Base-by-base conservation (phyloP, 192 early-diverging fungal genomes). In the Backusella circina region DNA sequence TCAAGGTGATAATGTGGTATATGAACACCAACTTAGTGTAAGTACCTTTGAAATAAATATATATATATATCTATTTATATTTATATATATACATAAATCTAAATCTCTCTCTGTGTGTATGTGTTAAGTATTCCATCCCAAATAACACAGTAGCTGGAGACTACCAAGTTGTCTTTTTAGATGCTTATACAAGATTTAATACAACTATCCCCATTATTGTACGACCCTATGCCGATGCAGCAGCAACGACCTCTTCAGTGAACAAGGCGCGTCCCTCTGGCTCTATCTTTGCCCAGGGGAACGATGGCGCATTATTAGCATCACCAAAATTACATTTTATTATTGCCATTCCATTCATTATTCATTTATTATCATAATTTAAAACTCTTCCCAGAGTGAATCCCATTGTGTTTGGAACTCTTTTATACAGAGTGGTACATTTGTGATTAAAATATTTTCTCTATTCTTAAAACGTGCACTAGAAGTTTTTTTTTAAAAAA, bases 371-470 rank as follows among this genome's bases (percentile, higher is more conserved):
- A 28, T 67, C 28, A 31, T 26, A 47, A 70, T 31, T 68, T 77
- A 89, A 57, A 92, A 91, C 67, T 82, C 75, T 21, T 39, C 32
- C 92, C 91, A 93, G 0, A 93, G 85, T 33, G 68, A 69, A 12
- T 91, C 87, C 77, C 90, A 93, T 80, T 93, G 87, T 16, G 69
- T 69, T 54, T 87, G 81, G 73, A 88, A 92, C 1, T 79, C 88
- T 67, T 85, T 71, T 7, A 90, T 87, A 36, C 88, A 87, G 67
- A 80, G 74, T 5, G 85, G 83, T 50, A 87, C 81, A 80, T 91
- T 91, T 36, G 89, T 92, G 75, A 90, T 84, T 18, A 91, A 85
- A 54, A 90, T 82, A 18, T 92, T 87, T 75, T 93, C 92, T 39
- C 86, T 86, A 79, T 93, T 93, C 69, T 86, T 83, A 51, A 86